These are phyloP conservation scores for Fallopia convolvulus DNA, from an alignment of 148 eudicot genomes.

Conservation along the genomic window DNA sequence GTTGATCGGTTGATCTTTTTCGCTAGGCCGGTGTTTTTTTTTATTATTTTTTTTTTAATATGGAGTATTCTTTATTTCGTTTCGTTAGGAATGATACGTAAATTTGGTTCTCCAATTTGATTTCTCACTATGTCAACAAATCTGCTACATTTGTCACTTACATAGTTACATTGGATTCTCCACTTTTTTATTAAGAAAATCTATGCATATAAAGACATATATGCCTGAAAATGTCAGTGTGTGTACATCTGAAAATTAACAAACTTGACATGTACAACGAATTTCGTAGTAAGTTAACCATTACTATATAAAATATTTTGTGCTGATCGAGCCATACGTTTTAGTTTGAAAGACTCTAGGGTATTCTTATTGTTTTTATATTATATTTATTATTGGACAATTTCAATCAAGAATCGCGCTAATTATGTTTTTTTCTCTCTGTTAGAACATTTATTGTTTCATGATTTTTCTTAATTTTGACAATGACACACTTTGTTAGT, in stretches of 20 bases:
- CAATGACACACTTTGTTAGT: no score
- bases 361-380: not conserved
- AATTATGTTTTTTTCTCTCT: no score
- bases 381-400: no score
- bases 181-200: not conserved
- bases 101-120: not conserved
- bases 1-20: no score
- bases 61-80: no score
- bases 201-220: not conserved
- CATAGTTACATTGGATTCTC: conserved; percentile 10
- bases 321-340: not conserved
- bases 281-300: not conserved
- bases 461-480: no score
- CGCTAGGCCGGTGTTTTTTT: no score
- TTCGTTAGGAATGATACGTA: no score
- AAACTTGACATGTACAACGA: conserved; percentile 1
- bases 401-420: no score
- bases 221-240: conserved; percentile 7
- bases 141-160: not conserved
- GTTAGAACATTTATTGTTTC: no score
- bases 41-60: no score
- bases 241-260: conserved; percentile 8
- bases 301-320: conserved; percentile 1
- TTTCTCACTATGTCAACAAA: not conserved
- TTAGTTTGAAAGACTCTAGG: not conserved